Conservation (phyloP, 352 stramenopile species). For the Phytophthora parvispora region DNA sequence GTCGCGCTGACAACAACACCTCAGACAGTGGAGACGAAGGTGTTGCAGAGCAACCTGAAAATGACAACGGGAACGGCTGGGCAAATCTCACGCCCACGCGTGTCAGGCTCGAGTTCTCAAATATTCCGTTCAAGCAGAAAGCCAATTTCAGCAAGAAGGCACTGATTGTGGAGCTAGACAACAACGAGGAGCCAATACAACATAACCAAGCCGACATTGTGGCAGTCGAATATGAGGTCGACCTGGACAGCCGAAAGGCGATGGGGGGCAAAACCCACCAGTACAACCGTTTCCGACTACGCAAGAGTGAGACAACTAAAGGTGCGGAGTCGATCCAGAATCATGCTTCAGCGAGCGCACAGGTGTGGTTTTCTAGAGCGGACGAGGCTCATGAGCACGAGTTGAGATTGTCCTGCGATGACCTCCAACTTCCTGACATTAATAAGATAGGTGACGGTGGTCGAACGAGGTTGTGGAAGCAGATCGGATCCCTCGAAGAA, state of each 20-base stretch:
- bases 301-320: neutral
- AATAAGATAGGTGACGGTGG: conserved; percentile 1
- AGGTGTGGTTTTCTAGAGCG: conserved; percentile 39
- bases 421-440: conserved; percentile 52
- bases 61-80: conserved; percentile 10
- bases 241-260: conserved; percentile 52
- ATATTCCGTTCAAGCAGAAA: conserved; percentile 4
- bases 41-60: conserved; percentile 4
- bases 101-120: conserved; percentile 63
- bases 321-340: conserved; percentile 27
- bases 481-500: conserved; percentile 78
- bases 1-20: conserved; percentile 4
- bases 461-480: conserved; percentile 69
- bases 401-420: conserved; percentile 46
- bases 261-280: conserved; percentile 65
- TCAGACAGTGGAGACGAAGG: conserved; percentile 8
- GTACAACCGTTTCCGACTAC: conserved; percentile 74
- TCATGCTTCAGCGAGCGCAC: conserved; percentile 46
- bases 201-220: conserved; percentile 17
- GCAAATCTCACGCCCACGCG: conserved; percentile 20
- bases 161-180: conserved; percentile 73
- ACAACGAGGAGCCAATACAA: conserved; percentile 32
- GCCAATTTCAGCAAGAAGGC: conserved; percentile 37
- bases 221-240: conserved; percentile 52
- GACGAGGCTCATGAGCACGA: conserved; percentile 9